Percentiles rank a stretch among this genome's conserved stretches.
Conservation (phyloP, 2,329 filamentous ascomycete genomes). For the Daldinia sp. region DNA sequence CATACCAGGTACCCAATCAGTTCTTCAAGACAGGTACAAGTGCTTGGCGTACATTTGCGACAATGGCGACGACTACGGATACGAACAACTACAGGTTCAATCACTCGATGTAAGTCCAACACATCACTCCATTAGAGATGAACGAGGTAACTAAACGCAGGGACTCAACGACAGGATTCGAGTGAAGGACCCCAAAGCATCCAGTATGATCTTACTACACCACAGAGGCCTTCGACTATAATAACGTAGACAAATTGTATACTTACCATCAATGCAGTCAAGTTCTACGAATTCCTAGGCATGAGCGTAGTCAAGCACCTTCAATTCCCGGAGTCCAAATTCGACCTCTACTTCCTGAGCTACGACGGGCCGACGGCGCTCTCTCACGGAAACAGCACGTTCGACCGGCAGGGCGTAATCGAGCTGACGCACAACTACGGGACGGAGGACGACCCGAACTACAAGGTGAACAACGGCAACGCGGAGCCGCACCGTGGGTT, state of each 20-base stretch:
- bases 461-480: conserved; percentile 89
- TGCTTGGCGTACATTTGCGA: conserved; percentile 53
- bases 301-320: conserved; percentile 86
- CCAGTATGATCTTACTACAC: conserved; percentile 60
- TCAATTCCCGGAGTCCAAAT: conserved; percentile 86
- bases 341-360: conserved; percentile 94
- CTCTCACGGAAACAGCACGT: conserved; percentile 77
- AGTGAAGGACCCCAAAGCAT: conserved; percentile 91
- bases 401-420: conserved; percentile 89
- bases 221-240: not conserved
- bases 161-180: conserved; percentile 72
- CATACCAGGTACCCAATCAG: conserved; percentile 12
- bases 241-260: conserved; percentile 2
- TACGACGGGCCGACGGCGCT: conserved; percentile 82
- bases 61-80: conserved; percentile 78
- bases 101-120: conserved; percentile 78
- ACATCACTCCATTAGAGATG: not conserved
- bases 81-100: conserved; percentile 84
- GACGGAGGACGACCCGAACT: conserved; percentile 85
- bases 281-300: conserved; percentile 94
- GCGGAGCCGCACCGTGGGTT: conserved; percentile 86
- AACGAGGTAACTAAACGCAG: conserved; percentile 27
- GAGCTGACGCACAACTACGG: conserved; percentile 90
- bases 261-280: conserved; percentile 63
- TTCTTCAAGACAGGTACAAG: conserved; percentile 17